Base-by-base conservation (phyloP, 129 eudicot genomes). In the Logfia minima region DNA sequence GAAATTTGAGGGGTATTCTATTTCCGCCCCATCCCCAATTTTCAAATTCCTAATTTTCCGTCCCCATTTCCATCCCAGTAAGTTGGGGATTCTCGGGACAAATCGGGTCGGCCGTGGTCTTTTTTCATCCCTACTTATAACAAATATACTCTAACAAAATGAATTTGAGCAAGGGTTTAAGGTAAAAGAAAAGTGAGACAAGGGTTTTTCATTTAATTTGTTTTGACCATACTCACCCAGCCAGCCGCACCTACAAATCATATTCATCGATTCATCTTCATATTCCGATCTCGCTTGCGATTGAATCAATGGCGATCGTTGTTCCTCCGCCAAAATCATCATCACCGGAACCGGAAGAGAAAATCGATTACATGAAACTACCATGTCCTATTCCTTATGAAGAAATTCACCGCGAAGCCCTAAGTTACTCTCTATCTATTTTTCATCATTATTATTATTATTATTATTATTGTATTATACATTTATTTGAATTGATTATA, bases 361-460 rank as follows among this genome's bases (percentile, higher is more conserved):
- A 65, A 29, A 18, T 62, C 16, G 67, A 62, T 62, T 62, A 62
- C 34, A 62, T 62, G 67, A 29, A 62, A 3, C 67, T 65, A 0
- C 69, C 37, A 1, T 65, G 69, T 43, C 69, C 69, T 65, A 17
- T 65, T 65, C 69, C 69, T 65, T 65, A 29, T 29, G 69, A 65
- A 16, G 69, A 65, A 16, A 4, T 65, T 29, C 21, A 65, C 22
- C 69, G 69, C 41, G 69, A 65, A 65, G 37, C n/a, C 43, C 19
- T 65, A 16, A 26, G 69, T 65, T 16, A 65, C 39, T 29, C 0
- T 29, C 29, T 16, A 29, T 28, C 5, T 13, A 2, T 29, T 29
- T 3, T 6, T 28, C 2, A 10, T 13, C 9, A 58, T 24, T 11
- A 62, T 22, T 60, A 21, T 24, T 8, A 58, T 24, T 11, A 62